Percentiles rank a stretch among this genome's conserved stretches.
phyloP scores from a whole-genome alignment of 2,329 filamentous ascomycete species.

The Penicillium sp. region DNA sequence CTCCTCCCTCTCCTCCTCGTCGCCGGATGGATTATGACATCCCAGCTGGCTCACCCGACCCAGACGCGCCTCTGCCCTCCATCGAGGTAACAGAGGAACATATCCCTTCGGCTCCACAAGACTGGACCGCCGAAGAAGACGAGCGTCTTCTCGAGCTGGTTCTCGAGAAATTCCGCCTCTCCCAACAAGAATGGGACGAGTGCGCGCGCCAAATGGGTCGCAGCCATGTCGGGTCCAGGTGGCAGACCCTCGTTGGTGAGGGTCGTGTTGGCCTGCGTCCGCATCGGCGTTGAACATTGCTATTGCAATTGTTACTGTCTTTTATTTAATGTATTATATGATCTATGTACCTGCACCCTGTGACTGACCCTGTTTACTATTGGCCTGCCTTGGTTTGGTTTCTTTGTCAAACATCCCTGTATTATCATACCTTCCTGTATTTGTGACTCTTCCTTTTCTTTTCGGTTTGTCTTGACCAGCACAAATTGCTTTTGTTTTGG shows the following conservation, averaged over 20 bases:
- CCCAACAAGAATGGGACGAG: constrained; percentile 45
- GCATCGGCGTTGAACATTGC: constrained; percentile 20
- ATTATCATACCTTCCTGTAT: constrained; percentile 15
- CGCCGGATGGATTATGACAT: constrained; percentile 6
- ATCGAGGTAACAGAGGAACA: constrained; percentile 31
- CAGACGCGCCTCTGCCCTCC: constrained; percentile 37
- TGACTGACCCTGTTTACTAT: constrained; percentile 5
- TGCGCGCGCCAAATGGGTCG: constrained; percentile 43
- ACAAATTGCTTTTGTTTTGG: background rate
- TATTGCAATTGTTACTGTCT: background rate
- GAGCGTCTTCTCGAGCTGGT: constrained; percentile 43
- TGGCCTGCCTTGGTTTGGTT: constrained; percentile 2
- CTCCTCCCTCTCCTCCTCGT: constrained; percentile 28
- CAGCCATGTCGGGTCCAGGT: constrained; percentile 42
- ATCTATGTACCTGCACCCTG: constrained; percentile 14
- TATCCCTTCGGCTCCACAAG: constrained; percentile 12
- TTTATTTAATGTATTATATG: constrained; percentile 15
- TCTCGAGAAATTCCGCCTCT: constrained; percentile 44
- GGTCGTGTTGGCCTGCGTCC: constrained; percentile 44
- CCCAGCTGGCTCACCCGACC: constrained; percentile 20
- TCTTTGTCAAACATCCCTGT: constrained; percentile 17
- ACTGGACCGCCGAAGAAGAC: constrained; percentile 44
- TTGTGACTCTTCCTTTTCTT: background rate
- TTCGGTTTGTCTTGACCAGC: background rate
- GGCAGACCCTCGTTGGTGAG: constrained; percentile 42